A percentile compares a stretch with the other conserved stretches of the same genome.
These are phyloP conservation scores for Colletotrichum caudatum DNA, from an alignment of 2,329 filamentous ascomycete genomes.

Conservation along the genomic window DNA sequence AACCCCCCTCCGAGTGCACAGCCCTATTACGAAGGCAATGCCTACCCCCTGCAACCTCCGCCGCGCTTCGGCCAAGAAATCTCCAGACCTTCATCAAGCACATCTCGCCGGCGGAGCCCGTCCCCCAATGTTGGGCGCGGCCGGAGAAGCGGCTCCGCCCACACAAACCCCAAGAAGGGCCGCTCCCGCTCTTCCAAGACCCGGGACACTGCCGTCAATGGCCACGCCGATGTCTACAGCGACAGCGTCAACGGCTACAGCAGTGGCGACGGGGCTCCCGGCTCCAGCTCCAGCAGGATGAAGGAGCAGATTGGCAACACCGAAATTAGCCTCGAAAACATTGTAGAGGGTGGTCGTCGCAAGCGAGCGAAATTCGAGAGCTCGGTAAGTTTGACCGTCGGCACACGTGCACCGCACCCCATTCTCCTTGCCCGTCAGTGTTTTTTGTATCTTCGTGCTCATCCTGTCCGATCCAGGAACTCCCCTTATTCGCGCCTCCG, in stretches of 20 bases:
- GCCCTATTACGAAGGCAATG: slow-evolving; percentile 68
- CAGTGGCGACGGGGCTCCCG: slow-evolving; percentile 85
- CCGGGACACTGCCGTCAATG: slow-evolving; percentile 60
- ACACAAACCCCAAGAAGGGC: slow-evolving; percentile 72
- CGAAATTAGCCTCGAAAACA: slow-evolving; percentile 98
- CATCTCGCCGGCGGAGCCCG: slow-evolving; percentile 80
- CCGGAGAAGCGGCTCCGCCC: slow-evolving; percentile 81
- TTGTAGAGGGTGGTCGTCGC: slow-evolving; percentile 94
- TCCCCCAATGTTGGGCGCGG: slow-evolving; percentile 78
- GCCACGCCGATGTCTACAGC: slow-evolving; percentile 69
- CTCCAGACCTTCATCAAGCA: slow-evolving; percentile 76
- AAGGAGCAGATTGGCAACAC: slow-evolving; percentile 93
- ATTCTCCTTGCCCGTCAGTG: slow-evolving; percentile 16
- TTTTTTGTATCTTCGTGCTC: slow-evolving; percentile 46
- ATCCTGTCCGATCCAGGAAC: slow-evolving; percentile 72
- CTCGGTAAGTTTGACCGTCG: slow-evolving; percentile 80
- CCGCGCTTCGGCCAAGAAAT: slow-evolving; percentile 70
- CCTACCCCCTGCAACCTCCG: slow-evolving; percentile 59
- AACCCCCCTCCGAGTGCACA: slow-evolving; percentile 64
- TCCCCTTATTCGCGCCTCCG: slow-evolving; percentile 93
- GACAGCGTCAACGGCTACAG: slow-evolving; percentile 83
- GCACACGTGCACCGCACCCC: neutral
- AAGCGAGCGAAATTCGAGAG: slow-evolving; percentile 97
- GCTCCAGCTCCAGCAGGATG: slow-evolving; percentile 80
- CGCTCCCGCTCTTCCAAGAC: slow-evolving; percentile 79